These are phyloP conservation scores for Domatiomyces catenatus DNA, from an alignment of 2,329 filamentous ascomycete species.

Conservation along the genomic window DNA sequence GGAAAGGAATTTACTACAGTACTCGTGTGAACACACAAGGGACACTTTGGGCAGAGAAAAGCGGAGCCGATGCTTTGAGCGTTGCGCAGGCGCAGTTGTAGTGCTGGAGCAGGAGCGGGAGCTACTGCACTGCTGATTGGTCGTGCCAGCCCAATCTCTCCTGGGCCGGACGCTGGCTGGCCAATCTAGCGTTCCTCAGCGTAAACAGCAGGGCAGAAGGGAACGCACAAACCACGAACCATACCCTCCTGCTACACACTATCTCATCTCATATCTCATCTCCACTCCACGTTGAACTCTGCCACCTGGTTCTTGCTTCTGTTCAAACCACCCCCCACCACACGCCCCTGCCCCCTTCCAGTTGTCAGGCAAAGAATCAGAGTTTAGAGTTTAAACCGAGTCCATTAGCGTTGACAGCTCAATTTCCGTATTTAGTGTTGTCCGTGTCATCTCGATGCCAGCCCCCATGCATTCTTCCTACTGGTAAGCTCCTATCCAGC, in stretches of 20 bases:
- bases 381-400: not conserved
- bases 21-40: slow-evolving; percentile 18
- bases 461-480: not conserved
- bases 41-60: slow-evolving; percentile 5
- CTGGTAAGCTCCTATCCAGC: not conserved
- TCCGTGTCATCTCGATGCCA: not conserved
- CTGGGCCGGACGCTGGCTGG: not conserved
- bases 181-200: not conserved
- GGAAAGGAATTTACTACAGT: slow-evolving; percentile 4
- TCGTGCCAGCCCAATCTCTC: not conserved
- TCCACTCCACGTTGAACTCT: not conserved
- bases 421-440: not conserved
- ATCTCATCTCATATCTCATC: not conserved
- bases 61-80: slow-evolving; percentile 1
- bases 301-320: not conserved
- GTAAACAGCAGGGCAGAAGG: not conserved
- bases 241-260: not conserved
- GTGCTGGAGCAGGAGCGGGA: not conserved
- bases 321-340: not conserved
- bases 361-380: not conserved
- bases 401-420: not conserved
- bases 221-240: not conserved
- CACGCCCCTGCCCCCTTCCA: not conserved
- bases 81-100: not conserved
- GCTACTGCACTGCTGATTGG: not conserved